phyloP scores from a whole-genome alignment of 371 early-diverging fungal species.

The Dipsacomyces acuminosporus region DNA sequence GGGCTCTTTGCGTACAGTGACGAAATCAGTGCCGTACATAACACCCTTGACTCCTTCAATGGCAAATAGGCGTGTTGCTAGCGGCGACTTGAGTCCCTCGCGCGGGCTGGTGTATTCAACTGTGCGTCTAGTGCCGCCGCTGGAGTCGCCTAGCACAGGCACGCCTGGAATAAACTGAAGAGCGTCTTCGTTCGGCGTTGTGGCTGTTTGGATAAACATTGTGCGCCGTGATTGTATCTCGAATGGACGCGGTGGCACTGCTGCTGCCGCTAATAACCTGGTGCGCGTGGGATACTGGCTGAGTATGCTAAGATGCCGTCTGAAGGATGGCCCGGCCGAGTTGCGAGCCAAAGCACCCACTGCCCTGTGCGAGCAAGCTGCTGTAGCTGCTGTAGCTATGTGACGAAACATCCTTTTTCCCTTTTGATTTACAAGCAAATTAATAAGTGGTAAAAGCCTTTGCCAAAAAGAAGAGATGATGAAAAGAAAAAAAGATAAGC shows the following conservation, averaged over 20 bases:
- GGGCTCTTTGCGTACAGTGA: slow-evolving; percentile 84
- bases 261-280: neutral
- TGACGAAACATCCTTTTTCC: too few species aligned
- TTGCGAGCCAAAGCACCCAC: too few species aligned
- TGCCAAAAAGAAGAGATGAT: neutral
- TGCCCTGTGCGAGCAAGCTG: too few species aligned
- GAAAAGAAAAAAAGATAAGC: neutral
- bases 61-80: slow-evolving; percentile 81
- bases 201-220: slow-evolving; percentile 95
- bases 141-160: slow-evolving; percentile 55
- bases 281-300: too few species aligned
- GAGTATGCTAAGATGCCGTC: neutral
- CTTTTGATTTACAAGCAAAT: too few species aligned
- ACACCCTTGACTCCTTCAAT: slow-evolving; percentile 87
- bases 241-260: too few species aligned
- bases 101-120: slow-evolving; percentile 77
- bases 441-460: too few species aligned
- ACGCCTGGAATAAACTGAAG: slow-evolving; percentile 91
- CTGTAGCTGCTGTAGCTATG: too few species aligned
- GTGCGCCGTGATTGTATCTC: slow-evolving; percentile 31
- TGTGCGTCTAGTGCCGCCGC: slow-evolving; percentile 52
- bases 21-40: slow-evolving; percentile 88
- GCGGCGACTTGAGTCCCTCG: slow-evolving; percentile 75
- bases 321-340: neutral
- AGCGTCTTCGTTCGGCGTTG: slow-evolving; percentile 90